These are phyloP conservation scores for Salinomyces thailandicus DNA, from an alignment of 2,329 filamentous ascomycete genomes.

Conservation along the genomic window DNA sequence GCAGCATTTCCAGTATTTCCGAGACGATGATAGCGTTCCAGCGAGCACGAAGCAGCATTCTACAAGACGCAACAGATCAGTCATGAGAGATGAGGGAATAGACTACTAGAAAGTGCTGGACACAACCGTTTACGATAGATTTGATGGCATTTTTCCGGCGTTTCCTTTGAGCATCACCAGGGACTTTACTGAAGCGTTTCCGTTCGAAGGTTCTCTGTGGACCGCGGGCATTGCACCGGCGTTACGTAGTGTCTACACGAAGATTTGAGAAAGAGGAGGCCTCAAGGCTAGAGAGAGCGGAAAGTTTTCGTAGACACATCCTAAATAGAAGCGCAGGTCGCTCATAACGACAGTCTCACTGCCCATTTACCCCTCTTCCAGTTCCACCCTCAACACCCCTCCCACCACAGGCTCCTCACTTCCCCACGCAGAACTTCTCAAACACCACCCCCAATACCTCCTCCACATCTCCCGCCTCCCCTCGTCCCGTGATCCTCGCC, in stretches of 20 bases:
- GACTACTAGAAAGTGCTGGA: not conserved
- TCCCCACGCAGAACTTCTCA: constrained; percentile 58
- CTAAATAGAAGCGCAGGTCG: too few relatives aligned
- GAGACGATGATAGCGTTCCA: constrained; percentile 7
- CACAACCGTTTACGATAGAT: not conserved
- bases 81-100: not conserved
- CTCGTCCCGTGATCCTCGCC: constrained; percentile 78
- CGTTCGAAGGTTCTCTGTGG: not conserved
- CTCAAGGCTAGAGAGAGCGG: not conserved
- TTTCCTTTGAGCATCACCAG: too few relatives aligned
- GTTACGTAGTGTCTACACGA: not conserved
- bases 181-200: not conserved
- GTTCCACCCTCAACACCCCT: not conserved
- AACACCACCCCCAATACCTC: constrained; percentile 95
- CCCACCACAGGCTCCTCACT: constrained; percentile 10
- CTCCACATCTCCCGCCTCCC: constrained; percentile 80
- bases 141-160: too few relatives aligned
- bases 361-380: too few relatives aligned
- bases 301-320: too few relatives aligned
- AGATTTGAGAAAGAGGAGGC: not conserved
- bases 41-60: constrained; percentile 1
- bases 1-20: not conserved
- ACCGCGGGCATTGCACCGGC: not conserved
- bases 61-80: too few relatives aligned
- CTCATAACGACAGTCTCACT: too few relatives aligned